Conservation (phyloP, 345 rosid genomes). For the Lagerstroemia speciosa region DNA sequence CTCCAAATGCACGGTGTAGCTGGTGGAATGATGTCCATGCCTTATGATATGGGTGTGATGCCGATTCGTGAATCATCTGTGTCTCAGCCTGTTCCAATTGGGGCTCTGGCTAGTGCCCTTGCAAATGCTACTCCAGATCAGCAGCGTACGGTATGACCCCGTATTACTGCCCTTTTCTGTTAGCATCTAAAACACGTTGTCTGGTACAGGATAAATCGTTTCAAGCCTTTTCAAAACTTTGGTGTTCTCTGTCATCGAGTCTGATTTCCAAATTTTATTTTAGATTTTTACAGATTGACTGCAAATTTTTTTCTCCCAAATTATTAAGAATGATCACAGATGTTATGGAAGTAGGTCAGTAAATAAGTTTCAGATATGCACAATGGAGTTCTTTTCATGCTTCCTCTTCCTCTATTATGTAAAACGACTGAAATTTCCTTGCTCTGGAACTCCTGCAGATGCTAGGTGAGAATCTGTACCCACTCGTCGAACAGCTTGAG, state of each 20-base stretch:
- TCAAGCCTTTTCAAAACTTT: too few species aligned
- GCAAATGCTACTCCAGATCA: conserved; percentile 82
- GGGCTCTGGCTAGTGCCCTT: conserved; percentile 75
- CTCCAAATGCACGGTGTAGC: conserved; percentile 48
- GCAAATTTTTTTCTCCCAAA: too few species aligned
- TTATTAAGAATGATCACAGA: too few species aligned
- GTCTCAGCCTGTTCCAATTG: conserved; percentile 67
- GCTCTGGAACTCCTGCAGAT: conserved; percentile 31
- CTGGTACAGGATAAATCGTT: background rate
- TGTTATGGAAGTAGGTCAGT: background rate
- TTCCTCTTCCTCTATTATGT: background rate
- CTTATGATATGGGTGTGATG: conserved; percentile 58
- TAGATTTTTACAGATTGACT: too few species aligned
- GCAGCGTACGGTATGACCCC: conserved; percentile 66
- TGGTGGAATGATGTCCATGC: conserved; percentile 71
- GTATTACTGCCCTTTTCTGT: background rate
- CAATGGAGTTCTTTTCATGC: background rate
- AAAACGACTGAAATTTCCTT: background rate
- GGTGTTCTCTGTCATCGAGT: background rate
- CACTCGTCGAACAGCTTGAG: conserved; percentile 84
- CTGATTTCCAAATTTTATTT: background rate
- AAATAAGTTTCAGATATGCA: too few species aligned
- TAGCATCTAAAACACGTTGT: background rate
- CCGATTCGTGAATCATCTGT: conserved; percentile 47
- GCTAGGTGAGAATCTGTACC: conserved; percentile 93